phyloP scores from a whole-genome alignment of 2,329 filamentous ascomycete genomes.

The Hansfordia pulvinata region DNA sequence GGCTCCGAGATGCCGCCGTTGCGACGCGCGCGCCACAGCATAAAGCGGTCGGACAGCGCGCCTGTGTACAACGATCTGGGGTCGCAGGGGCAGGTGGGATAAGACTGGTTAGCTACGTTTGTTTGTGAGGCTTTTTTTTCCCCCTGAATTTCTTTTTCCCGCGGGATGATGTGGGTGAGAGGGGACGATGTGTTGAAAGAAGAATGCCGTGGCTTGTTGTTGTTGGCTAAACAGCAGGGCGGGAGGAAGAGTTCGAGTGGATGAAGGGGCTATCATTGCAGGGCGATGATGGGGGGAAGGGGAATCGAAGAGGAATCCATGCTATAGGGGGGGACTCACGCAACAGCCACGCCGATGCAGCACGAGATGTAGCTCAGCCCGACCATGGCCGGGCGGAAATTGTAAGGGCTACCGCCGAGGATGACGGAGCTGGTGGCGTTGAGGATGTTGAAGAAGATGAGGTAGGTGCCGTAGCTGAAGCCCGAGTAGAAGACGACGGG shows the following conservation, averaged over 20 bases:
- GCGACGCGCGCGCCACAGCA: slow-evolving; percentile 21
- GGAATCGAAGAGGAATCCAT: too few relatives aligned
- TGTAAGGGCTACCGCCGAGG: slow-evolving; percentile 21
- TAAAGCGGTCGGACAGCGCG: slow-evolving; percentile 21
- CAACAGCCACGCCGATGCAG: slow-evolving; percentile 18
- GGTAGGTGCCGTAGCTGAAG: slow-evolving; percentile 26
- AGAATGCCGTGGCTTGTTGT: too few relatives aligned
- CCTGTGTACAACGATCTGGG: slow-evolving; percentile 15
- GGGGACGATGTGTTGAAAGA: too few relatives aligned
- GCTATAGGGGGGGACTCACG: slow-evolving; percentile 8
- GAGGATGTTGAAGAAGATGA: slow-evolving; percentile 28
- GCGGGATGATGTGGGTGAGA: too few relatives aligned
- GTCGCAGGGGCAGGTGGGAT: slow-evolving; percentile 1
- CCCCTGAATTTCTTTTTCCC: too few relatives aligned
- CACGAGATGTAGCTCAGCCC: slow-evolving; percentile 23
- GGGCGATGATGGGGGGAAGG: too few relatives aligned
- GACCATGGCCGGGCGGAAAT: slow-evolving; percentile 23
- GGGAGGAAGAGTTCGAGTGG: too few relatives aligned
- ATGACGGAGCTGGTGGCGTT: slow-evolving; percentile 27
- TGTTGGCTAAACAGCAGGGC: too few relatives aligned
- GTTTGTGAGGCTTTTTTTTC: too few relatives aligned
- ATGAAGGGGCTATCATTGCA: too few relatives aligned
- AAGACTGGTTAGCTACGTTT: too few relatives aligned
- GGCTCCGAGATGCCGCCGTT: slow-evolving; percentile 27
- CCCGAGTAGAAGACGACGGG: slow-evolving; percentile 27